Conservation (phyloP, 2,329 filamentous ascomycete species). For the Colletotrichum tropicale region DNA sequence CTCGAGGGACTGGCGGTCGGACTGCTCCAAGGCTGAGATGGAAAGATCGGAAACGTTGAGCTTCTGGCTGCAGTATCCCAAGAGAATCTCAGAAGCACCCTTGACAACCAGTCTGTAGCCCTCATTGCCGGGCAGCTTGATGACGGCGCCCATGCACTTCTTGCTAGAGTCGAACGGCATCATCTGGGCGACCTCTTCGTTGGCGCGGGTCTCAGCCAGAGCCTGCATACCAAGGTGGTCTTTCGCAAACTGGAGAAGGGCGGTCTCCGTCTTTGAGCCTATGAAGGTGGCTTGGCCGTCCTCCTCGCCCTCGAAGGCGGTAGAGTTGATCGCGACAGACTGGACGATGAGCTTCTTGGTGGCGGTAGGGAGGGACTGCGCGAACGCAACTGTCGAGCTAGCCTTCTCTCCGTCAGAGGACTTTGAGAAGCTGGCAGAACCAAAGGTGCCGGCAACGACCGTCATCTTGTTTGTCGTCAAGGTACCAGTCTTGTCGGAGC, state of each 20-base stretch:
- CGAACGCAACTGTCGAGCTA: conserved; percentile 24
- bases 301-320: conserved; percentile 58
- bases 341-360: conserved; percentile 41
- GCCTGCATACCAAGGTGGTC: conserved; percentile 55
- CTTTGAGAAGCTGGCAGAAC: conserved; percentile 43
- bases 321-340: conserved; percentile 61
- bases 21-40: conserved; percentile 51
- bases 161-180: conserved; percentile 59
- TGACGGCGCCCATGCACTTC: conserved; percentile 62
- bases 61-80: conserved; percentile 45
- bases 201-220: conserved; percentile 48
- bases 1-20: conserved; percentile 54
- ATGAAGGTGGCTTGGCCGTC: conserved; percentile 50
- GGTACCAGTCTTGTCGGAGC: conserved; percentile 77
- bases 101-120: conserved; percentile 58
- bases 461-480: conserved; percentile 74
- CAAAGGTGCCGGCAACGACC: conserved; percentile 72
- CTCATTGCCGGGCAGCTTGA: conserved; percentile 46
- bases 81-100: conserved; percentile 61
- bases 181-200: conserved; percentile 51
- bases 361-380: conserved; percentile 22
- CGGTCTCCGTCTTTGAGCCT: conserved; percentile 63
- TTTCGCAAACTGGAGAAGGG: conserved; percentile 53
- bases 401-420: conserved; percentile 27
- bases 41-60: conserved; percentile 52